Conservation (phyloP, 108 stramenopile species). For the Nannochloropsis gaditana region DNA sequence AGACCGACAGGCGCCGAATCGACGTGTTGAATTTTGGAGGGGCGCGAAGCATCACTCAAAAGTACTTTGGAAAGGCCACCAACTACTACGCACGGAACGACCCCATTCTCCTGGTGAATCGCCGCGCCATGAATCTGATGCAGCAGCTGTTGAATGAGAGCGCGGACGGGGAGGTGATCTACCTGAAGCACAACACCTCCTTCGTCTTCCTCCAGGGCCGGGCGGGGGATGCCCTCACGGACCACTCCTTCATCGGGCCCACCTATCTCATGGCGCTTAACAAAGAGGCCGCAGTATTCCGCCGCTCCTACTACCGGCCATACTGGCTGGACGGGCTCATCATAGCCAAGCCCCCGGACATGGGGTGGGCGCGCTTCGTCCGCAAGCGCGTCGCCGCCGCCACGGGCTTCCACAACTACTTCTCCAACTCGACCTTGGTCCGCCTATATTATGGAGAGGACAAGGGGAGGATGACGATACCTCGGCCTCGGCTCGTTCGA, state of each 20-base stretch:
- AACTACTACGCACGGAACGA: slow-evolving; percentile 58
- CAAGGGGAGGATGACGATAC: neutral
- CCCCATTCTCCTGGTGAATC: slow-evolving; percentile 49
- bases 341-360: slow-evolving; percentile 36
- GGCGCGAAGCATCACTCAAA: slow-evolving; percentile 50
- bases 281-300: slow-evolving; percentile 35
- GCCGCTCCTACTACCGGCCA: slow-evolving; percentile 29
- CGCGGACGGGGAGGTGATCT: slow-evolving; percentile 26
- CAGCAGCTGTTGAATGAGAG: slow-evolving; percentile 35
- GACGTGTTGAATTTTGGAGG: slow-evolving; percentile 54
- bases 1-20: slow-evolving; percentile 46
- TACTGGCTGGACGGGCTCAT: slow-evolving; percentile 31
- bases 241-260: slow-evolving; percentile 54
- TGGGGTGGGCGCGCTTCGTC: slow-evolving; percentile 28
- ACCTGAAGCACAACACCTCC: slow-evolving; percentile 55
- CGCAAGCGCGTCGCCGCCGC: slow-evolving; percentile 43
- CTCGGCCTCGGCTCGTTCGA: neutral
- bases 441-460: neutral
- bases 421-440: neutral
- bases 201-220: slow-evolving; percentile 51
- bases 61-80: slow-evolving; percentile 51
- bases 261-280: slow-evolving; percentile 49
- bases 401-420: slow-evolving; percentile 48
- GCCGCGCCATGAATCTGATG: slow-evolving; percentile 50
- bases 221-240: slow-evolving; percentile 39